Base-by-base conservation (phyloP, 345 rosid genomes). In the Mercurialis annua region DNA sequence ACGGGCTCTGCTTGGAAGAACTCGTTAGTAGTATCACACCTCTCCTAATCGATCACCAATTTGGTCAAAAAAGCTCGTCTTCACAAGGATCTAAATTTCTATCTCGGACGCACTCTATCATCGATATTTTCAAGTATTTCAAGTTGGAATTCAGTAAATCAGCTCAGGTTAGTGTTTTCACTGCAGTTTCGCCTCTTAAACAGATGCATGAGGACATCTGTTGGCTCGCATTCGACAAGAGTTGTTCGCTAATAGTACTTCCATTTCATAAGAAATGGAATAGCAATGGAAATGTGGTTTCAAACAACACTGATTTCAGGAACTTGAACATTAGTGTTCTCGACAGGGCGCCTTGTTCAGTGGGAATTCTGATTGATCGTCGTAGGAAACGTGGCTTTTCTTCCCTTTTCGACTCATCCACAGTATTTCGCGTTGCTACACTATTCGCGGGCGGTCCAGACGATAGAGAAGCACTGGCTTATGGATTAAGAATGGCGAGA, bases 391-490 rank as follows among this genome's bases (percentile, higher is more conserved):
- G 26, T 1, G 71, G 72, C 6, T n/a, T 67, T 1, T 59, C 68
- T 40, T 54, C 78, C 2, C 49, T 73, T 36, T 73, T 77, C 14
- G 23, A 11, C 0, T 4, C 61, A 4, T n/a, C 69, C 14, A 18
- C 23, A 14, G n/a, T 6, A 1, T 70, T 49, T 26, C 53, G 47
- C 1, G 62, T 73, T 1, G 69, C 50, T 15, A 57, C 59, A 5
- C 50, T 70, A 9, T 73, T 73, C 51, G 3, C 66, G 0, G 78
- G 72, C 20, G 72, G 78, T 3, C 38, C 74, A 27, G 75, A 78
- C 51, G 75, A 78, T 20, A 70, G 68, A 55, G 81, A 73, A 59
- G 68, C 81, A 16, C 10, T 78, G 26, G 72, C 81, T 3, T 73
- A 53, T 65, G 77, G 69, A 20, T 48, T 54, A 42, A 70, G 75